These are phyloP conservation scores for Carex parvula DNA, from an alignment of 176 grass and related monocot genomes.

Conservation along the genomic window DNA sequence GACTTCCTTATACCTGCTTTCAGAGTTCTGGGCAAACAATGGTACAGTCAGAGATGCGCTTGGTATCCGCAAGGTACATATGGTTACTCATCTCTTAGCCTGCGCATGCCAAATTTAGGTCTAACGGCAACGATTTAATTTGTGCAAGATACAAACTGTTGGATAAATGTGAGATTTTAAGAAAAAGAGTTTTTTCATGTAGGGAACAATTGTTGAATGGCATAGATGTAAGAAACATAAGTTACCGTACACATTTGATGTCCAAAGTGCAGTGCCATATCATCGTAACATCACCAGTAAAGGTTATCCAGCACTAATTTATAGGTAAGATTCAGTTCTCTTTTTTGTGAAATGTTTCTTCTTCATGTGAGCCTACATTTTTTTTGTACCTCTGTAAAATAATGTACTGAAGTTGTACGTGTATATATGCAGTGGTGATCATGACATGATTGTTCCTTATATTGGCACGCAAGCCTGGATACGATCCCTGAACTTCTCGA, in stretches of 20 bases:
- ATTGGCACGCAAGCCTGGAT: constrained; percentile 59
- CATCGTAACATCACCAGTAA: constrained; percentile 38
- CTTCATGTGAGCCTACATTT: background rate
- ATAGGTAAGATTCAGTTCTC: constrained; percentile 29
- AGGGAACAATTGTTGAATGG: constrained; percentile 35
- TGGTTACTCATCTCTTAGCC: background rate
- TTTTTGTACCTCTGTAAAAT: background rate
- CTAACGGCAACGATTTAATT: background rate
- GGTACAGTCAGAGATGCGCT: constrained; percentile 35
- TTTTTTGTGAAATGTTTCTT: background rate
- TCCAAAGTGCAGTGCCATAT: constrained; percentile 30
- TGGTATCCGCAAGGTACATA: constrained; percentile 39
- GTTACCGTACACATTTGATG: constrained; percentile 25
- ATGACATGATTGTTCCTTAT: constrained; percentile 36
- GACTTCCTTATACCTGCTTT: constrained; percentile 39
- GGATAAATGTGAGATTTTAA: background rate
- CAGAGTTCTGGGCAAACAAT: constrained; percentile 56
- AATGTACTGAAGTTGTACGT: background rate
- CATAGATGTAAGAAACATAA: constrained; percentile 26
- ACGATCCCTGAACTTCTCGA: constrained; percentile 44
- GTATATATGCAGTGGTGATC: constrained; percentile 53
- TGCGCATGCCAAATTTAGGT: background rate
- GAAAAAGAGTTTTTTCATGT: background rate
- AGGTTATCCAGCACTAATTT: constrained; percentile 51
- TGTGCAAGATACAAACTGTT: background rate